Percentiles rank a stretch among this genome's conserved stretches.
phyloP scores from a whole-genome alignment of 371 early-diverging fungal genomes.

The Rhizopus microsporus region DNA sequence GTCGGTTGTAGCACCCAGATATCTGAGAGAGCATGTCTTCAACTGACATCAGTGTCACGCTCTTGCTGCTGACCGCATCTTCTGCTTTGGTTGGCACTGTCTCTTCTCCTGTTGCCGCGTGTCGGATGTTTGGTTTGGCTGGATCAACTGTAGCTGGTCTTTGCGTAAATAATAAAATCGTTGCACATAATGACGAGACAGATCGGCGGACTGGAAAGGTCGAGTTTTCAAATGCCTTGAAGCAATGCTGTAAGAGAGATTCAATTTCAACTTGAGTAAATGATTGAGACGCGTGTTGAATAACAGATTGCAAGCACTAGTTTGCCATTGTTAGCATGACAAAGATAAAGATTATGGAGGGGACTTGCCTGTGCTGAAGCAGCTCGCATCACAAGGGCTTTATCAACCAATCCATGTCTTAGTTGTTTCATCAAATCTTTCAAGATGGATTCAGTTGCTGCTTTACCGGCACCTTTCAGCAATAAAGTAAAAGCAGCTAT shows the following conservation, averaged over 20 bases:
- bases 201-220: slow-evolving; percentile 68
- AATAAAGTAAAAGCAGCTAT: slow-evolving; percentile 66
- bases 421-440: slow-evolving; percentile 79
- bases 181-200: slow-evolving; percentile 63
- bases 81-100: slow-evolving; percentile 19
- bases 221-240: slow-evolving; percentile 72
- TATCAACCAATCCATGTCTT: slow-evolving; percentile 70
- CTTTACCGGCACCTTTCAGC: slow-evolving; percentile 80
- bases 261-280: slow-evolving; percentile 69
- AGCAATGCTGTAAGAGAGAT: slow-evolving; percentile 47
- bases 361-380: slow-evolving; percentile 71
- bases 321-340: background rate
- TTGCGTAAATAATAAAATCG: slow-evolving; percentile 62
- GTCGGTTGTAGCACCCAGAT: slow-evolving; percentile 60
- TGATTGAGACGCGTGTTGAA: slow-evolving; percentile 51
- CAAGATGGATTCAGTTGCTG: slow-evolving; percentile 66
- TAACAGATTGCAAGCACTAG: slow-evolving; percentile 58
- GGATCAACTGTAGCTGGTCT: slow-evolving; percentile 40
- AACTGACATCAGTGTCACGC: slow-evolving; percentile 54
- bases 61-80: slow-evolving; percentile 29
- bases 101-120: slow-evolving; percentile 48
- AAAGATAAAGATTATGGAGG: background rate
- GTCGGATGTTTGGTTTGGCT: slow-evolving; percentile 36
- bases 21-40: slow-evolving; percentile 73
- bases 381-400: slow-evolving; percentile 71